Evolutionary conservation across 1,284 basidiomycete species (phyloP).

Genomic region (Ustilago curta): DNA sequence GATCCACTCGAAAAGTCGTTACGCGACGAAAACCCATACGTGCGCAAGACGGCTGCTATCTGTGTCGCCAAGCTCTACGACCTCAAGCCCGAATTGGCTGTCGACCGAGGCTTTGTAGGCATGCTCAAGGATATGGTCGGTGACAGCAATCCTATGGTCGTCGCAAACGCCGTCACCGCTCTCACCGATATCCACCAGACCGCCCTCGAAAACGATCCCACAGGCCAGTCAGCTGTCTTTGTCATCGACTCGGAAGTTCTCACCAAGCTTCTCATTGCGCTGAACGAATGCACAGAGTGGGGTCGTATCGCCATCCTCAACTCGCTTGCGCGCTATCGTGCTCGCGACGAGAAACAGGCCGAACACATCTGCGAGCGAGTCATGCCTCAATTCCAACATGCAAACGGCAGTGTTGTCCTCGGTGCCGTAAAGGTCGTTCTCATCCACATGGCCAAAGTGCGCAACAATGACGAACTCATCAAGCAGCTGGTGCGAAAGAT

Average conservation of each 20-base stretch:
- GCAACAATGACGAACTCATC: slow-evolving; percentile 85
- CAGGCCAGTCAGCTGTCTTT: slow-evolving; percentile 75
- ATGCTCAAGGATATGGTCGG: slow-evolving; percentile 86
- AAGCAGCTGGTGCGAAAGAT: slow-evolving; percentile 93
- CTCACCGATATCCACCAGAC: slow-evolving; percentile 89
- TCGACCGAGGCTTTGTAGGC: slow-evolving; percentile 93
- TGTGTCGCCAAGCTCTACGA: slow-evolving; percentile 96
- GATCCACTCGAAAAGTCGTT: slow-evolving; percentile 91
- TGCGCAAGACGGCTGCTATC: slow-evolving; percentile 87
- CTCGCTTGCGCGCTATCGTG: slow-evolving; percentile 84
- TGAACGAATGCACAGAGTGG: slow-evolving; percentile 99
- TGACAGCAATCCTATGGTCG: slow-evolving; percentile 98
- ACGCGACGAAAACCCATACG: slow-evolving; percentile 92
- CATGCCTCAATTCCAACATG: slow-evolving; percentile 97
- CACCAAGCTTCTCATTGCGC: slow-evolving; percentile 89
- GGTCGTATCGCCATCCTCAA: slow-evolving; percentile 92
- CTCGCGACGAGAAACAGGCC: slow-evolving; percentile 85
- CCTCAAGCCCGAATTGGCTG: slow-evolving; percentile 91
- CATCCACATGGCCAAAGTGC: slow-evolving; percentile 72
- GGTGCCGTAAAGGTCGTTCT: slow-evolving; percentile 97
- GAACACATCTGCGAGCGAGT: slow-evolving; percentile 99
- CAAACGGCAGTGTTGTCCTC: slow-evolving; percentile 92
- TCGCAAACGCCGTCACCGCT: slow-evolving; percentile 92
- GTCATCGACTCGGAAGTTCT: slow-evolving; percentile 83
- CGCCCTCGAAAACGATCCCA: slow-evolving; percentile 52